These are phyloP conservation scores for Cutaneotrichosporon arboriforme DNA, from an alignment of 1,284 basidiomycete genomes.

Conservation along the genomic window DNA sequence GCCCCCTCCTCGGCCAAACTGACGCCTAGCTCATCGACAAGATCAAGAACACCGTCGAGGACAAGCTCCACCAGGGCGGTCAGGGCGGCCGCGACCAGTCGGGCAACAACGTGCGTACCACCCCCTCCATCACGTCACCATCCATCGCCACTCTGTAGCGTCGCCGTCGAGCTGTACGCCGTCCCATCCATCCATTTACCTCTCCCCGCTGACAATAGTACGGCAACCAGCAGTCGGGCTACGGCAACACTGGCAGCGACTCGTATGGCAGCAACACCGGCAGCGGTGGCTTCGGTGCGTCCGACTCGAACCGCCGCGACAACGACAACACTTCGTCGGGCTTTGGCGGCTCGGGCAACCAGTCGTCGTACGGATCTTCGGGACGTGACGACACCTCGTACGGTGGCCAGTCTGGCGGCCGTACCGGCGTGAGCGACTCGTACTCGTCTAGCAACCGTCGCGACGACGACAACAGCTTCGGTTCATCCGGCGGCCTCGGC, in stretches of 20 bases:
- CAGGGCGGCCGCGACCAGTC: background rate
- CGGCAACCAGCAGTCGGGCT: conserved; percentile 1
- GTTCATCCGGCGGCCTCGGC: conserved; percentile 1
- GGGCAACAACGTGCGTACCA: background rate
- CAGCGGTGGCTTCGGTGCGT: conserved; percentile 1
- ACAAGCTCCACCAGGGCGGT: background rate
- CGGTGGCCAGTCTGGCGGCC: background rate
- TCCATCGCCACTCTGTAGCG: background rate
- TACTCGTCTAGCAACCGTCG: conserved; percentile 1
- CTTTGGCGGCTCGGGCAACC: background rate
- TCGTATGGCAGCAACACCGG: conserved; percentile 2
- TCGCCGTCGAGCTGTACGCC: no score
- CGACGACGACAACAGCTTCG: conserved; percentile 2
- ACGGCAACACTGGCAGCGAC: background rate
- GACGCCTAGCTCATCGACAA: conserved; percentile 12
- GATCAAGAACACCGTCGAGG: conserved; percentile 10
- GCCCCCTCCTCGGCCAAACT: background rate
- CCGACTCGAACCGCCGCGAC: background rate
- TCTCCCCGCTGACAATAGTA: background rate
- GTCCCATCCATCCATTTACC: background rate
- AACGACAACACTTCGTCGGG: background rate
- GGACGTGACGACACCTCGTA: conserved; percentile 2
- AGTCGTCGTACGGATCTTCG: background rate
- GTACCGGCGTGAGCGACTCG: no score
- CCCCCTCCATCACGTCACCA: background rate